These are phyloP conservation scores for Jimgerdemannia flammicorona DNA, from an alignment of 192 early-diverging fungal genomes.

Conservation along the genomic window DNA sequence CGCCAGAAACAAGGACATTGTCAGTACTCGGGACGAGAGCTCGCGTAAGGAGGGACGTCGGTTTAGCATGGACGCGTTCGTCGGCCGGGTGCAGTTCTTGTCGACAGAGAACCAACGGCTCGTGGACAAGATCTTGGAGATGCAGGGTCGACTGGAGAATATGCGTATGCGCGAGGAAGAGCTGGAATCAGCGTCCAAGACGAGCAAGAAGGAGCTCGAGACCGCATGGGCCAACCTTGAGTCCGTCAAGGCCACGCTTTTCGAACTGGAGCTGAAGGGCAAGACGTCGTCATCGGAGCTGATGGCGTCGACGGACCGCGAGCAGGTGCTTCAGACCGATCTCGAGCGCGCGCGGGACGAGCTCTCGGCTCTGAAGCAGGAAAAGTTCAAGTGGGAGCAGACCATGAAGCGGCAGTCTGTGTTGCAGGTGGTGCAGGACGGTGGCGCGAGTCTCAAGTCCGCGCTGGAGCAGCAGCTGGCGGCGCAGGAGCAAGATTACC, in stretches of 20 bases:
- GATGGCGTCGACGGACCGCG: slow-evolving; percentile 9
- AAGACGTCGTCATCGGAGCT: slow-evolving; percentile 19
- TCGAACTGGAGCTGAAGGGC: slow-evolving; percentile 20
- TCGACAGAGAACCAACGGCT: slow-evolving; percentile 13
- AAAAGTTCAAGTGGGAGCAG: slow-evolving; percentile 35
- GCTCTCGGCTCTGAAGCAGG: slow-evolving; percentile 9
- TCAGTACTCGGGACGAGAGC: not conserved
- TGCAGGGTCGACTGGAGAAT: slow-evolving; percentile 4
- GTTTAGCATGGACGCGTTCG: slow-evolving; percentile 14
- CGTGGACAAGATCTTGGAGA: slow-evolving; percentile 4
- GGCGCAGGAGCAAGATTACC: slow-evolving; percentile 14
- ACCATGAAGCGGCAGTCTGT: slow-evolving; percentile 34
- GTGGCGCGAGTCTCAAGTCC: slow-evolving; percentile 17
- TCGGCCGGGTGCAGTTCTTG: slow-evolving; percentile 3
- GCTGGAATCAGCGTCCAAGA: slow-evolving; percentile 3
- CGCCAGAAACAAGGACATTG: not conserved
- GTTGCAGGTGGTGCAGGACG: slow-evolving; percentile 31
- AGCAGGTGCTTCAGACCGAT: slow-evolving; percentile 22
- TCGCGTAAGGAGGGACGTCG: not conserved
- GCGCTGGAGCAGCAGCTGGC: slow-evolving; percentile 23
- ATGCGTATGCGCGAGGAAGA: slow-evolving; percentile 1
- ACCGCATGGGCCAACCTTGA: slow-evolving; percentile 3
- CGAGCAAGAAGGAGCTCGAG: slow-evolving; percentile 17
- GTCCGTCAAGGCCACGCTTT: not conserved
- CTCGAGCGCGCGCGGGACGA: slow-evolving; percentile 25